These are phyloP conservation scores for Chaetomium tenue DNA, from an alignment of 495 filamentous ascomycete genomes.

Conservation along the genomic window DNA sequence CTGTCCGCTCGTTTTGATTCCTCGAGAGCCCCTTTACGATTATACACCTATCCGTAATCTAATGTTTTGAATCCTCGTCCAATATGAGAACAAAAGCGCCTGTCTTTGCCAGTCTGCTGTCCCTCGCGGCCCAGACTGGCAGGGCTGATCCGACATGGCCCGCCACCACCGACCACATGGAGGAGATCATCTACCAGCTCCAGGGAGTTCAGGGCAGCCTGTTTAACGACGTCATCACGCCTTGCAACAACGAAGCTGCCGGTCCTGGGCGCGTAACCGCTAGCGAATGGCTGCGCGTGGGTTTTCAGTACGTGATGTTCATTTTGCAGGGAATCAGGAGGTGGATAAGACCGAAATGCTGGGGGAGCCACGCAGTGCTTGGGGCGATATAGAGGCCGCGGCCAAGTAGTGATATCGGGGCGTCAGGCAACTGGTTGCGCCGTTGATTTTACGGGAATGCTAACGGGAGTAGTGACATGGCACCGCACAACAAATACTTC, in stretches of 20 bases:
- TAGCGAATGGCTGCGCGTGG: constrained; percentile 61
- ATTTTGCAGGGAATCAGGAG: background rate
- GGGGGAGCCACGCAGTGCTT: background rate
- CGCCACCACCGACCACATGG: constrained; percentile 57
- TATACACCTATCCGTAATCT: constrained; percentile 2
- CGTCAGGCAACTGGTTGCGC: background rate
- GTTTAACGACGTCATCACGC: constrained; percentile 56
- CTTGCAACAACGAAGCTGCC: constrained; percentile 55
- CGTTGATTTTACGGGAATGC: background rate
- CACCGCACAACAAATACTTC: constrained; percentile 50
- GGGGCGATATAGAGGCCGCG: too few relatives aligned
- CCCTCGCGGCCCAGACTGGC: constrained; percentile 32
- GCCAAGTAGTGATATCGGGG: too few relatives aligned
- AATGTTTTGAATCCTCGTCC: constrained; percentile 21
- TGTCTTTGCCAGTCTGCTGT: constrained; percentile 35
- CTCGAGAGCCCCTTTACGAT: background rate
- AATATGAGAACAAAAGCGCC: constrained; percentile 31
- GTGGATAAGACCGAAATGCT: background rate
- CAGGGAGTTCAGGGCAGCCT: constrained; percentile 52
- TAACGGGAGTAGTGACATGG: constrained; percentile 49
- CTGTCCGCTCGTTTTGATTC: constrained; percentile 8
- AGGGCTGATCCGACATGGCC: constrained; percentile 59
- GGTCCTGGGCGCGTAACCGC: constrained; percentile 56
- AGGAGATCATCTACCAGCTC: constrained; percentile 61
- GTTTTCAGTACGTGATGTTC: constrained; percentile 49